These are phyloP conservation scores for Trichoderma citrinoviride DNA, from an alignment of 2,329 filamentous ascomycete genomes.

Conservation along the genomic window DNA sequence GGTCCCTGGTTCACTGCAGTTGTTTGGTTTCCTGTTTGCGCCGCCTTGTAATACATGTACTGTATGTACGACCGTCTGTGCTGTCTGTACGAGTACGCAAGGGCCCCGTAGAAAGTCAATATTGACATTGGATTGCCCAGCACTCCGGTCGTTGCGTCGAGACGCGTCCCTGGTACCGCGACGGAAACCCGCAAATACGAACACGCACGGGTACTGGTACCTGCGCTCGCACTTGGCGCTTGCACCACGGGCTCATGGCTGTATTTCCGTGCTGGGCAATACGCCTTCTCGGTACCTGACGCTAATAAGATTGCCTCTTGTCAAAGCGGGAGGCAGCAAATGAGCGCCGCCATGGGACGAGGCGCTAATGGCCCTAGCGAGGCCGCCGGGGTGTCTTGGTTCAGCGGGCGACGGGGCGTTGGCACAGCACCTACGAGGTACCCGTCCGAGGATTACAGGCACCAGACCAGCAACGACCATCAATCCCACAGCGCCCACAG, in stretches of 20 bases:
- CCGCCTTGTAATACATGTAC: too few species aligned
- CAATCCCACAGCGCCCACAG: slow-evolving; percentile 12
- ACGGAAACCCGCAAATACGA: slow-evolving; percentile 14
- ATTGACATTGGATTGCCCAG: not conserved
- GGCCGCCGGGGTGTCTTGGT: not conserved
- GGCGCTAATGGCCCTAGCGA: slow-evolving; percentile 17
- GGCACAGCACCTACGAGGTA: slow-evolving; percentile 2
- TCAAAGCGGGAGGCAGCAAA: slow-evolving; percentile 12
- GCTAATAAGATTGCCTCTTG: slow-evolving; percentile 18
- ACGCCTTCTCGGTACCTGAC: not conserved
- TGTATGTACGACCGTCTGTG: too few species aligned
- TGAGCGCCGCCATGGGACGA: slow-evolving; percentile 7
- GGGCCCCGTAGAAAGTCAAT: not conserved
- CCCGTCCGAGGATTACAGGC: not conserved
- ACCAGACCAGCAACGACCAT: too few species aligned
- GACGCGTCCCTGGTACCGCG: not conserved
- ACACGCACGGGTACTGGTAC: not conserved
- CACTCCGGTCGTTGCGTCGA: not conserved
- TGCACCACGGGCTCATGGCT: not conserved
- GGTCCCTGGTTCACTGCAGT: too few species aligned
- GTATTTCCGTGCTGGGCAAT: not conserved
- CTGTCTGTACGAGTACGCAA: not conserved
- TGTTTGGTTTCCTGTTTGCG: too few species aligned
- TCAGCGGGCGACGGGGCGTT: not conserved
- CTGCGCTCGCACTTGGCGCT: too few species aligned